Evolutionary conservation across 306 rosid species (phyloP), one percentile per base, ranked within the genome.

Genomic region (Rosa persica): DNA sequence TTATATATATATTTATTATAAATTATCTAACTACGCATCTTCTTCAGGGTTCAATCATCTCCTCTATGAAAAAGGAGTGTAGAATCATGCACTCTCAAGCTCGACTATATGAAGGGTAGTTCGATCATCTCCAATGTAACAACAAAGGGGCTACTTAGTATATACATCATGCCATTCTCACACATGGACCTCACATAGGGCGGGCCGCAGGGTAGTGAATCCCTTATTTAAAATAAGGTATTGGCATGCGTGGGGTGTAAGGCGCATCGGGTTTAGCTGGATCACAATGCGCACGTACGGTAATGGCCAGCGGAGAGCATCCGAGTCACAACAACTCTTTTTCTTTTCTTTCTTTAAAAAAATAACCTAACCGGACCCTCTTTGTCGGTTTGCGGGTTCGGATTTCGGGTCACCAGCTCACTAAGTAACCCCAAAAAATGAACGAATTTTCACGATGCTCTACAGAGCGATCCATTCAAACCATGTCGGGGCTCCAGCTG

Each of bases 231-330:
- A 30, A 78, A 7, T 42, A 39, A 39, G 65, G 54, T 23, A 76
- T 44, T 15, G 73, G 57, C 75, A 57, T 51, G 72, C 85, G 82
- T 74, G 78, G 70, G 57, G 55, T 39, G 36, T 17, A 22, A 27
- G 16, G 25, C 62, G 38, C 25, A 23, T 47, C 23, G 61, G 67
- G 66, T 22, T 79, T 79, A 83, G 86, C 81, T 70, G 83, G 65
- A 71, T 47, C 83, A 79, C 81, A 65, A 5, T 49, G 73, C 83
- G 60, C 86, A 83, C 83, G 76, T 71, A 75, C 78, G 16, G 22
- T 49, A 22, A 43, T 60, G 71, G 86, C 77, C 80, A 82, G 77
- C 76, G 27, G 30, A 46, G 67, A 75, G 75, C 78, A 71, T 75
- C 62, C 69, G 5, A 60, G 38, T 34, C 67, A 5, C 54, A n/a